Conservation (phyloP, 345 rosid genomes). For the Litchi chinensis region DNA sequence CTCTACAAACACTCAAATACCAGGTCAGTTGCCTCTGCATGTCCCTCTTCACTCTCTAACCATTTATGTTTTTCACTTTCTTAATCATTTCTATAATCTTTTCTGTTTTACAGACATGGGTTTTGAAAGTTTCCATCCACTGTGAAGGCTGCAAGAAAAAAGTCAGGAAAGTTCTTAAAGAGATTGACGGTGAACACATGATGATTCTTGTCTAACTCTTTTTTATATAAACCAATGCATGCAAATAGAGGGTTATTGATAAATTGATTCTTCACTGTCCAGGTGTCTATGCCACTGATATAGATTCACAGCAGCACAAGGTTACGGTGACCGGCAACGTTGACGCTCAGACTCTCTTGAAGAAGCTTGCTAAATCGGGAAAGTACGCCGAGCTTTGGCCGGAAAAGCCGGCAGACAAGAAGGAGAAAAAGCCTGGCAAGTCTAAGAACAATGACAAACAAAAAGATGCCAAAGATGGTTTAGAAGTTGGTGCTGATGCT, state of each 20-base stretch:
- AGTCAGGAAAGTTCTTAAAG: constrained; percentile 68
- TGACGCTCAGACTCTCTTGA: constrained; percentile 49
- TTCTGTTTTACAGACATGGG: constrained; percentile 58
- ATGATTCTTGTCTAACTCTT: not conserved
- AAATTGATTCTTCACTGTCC: not conserved
- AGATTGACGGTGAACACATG: constrained; percentile 51
- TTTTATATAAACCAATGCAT: not conserved
- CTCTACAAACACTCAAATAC: constrained; percentile 39
- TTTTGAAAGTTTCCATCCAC: constrained; percentile 63
- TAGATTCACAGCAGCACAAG: constrained; percentile 65
- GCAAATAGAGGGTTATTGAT: not conserved
- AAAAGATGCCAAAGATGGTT: constrained; percentile 17
- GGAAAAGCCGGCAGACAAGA: constrained; percentile 28
- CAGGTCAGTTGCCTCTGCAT: constrained; percentile 32
- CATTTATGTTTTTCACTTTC: not conserved
- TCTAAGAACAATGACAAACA: constrained; percentile 35
- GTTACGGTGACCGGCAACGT: constrained; percentile 67
- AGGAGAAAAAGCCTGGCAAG: constrained; percentile 35
- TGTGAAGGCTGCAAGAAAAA: constrained; percentile 79
- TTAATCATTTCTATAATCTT: not conserved
- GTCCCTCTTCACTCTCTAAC: not conserved
- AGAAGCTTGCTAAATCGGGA: constrained; percentile 56
- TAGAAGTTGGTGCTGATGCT: constrained; percentile 14
- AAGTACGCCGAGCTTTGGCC: constrained; percentile 74
- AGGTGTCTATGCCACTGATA: constrained; percentile 57